These are phyloP conservation scores for Trichothecium sympodiale DNA, from an alignment of 2,329 filamentous ascomycete genomes.

Conservation along the genomic window DNA sequence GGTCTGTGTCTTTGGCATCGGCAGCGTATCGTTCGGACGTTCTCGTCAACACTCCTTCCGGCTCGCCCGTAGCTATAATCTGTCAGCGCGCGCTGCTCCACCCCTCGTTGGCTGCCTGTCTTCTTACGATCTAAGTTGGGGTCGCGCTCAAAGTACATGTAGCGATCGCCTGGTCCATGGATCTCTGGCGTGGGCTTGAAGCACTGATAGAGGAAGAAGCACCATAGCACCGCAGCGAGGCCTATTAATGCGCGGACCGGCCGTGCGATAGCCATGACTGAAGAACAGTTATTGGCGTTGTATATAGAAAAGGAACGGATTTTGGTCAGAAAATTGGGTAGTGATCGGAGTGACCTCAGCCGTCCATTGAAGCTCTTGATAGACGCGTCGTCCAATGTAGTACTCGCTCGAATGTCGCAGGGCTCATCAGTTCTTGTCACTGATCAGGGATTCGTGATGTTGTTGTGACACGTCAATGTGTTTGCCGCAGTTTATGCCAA, in stretches of 20 bases:
- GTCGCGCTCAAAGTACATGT: conserved; percentile 59
- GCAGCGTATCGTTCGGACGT: conserved; percentile 68
- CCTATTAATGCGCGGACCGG: conserved; percentile 72
- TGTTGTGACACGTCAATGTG: no score
- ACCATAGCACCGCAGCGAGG: conserved; percentile 59
- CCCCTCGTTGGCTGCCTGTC: background rate
- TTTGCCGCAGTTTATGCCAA: no score
- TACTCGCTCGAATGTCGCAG: no score
- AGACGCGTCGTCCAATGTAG: no score
- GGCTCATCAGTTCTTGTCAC: no score
- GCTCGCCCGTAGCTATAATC: conserved; percentile 67
- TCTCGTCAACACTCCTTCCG: conserved; percentile 63
- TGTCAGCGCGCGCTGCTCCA: no score
- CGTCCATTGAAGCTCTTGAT: no score
- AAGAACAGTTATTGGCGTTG: conserved; percentile 1
- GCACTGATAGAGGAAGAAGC: conserved; percentile 70
- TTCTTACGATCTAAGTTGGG: conserved; percentile 76
- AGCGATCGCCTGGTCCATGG: conserved; percentile 27
- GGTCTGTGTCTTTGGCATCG: conserved; percentile 62
- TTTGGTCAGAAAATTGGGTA: no score
- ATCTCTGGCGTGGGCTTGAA: conserved; percentile 45
- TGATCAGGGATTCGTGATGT: no score
- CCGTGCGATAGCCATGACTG: conserved; percentile 71
- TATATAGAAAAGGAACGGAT: no score
- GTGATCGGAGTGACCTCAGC: no score